These are phyloP conservation scores for Cajanus cajan DNA, from an alignment of 306 rosid species.

Conservation along the genomic window DNA sequence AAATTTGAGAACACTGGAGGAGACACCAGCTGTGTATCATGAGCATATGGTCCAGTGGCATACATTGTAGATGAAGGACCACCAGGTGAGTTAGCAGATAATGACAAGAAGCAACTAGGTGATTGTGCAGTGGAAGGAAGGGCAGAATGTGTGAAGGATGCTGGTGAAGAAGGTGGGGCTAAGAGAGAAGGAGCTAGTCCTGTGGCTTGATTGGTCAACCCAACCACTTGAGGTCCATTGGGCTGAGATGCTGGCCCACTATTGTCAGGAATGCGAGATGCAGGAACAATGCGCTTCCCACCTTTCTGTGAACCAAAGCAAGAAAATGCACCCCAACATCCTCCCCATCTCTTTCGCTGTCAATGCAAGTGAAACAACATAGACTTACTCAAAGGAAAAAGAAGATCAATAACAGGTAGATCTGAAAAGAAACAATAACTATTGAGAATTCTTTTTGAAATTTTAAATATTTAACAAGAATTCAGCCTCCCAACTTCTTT, in stretches of 20 bases:
- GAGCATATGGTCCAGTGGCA: conserved; percentile 98
- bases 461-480: neutral
- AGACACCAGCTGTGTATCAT: conserved; percentile 88
- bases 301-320: conserved; percentile 91
- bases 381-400: conserved; percentile 23
- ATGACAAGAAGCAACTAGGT: conserved; percentile 77
- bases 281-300: conserved; percentile 93
- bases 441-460: neutral
- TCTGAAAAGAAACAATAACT: conserved; percentile 15
- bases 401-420: conserved; percentile 22
- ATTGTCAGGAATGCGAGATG: conserved; percentile 78
- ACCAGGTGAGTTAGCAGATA: conserved; percentile 96
- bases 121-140: conserved; percentile 95
- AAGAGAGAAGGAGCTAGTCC: conserved; percentile 82
- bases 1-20: conserved; percentile 98
- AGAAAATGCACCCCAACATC: conserved; percentile 88
- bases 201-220: conserved; percentile 72
- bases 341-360: conserved; percentile 99
- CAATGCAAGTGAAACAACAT: conserved; percentile 34
- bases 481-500: neutral
- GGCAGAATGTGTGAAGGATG: conserved; percentile 90
- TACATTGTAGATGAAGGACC: conserved; percentile 89
- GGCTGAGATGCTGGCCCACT: conserved; percentile 69
- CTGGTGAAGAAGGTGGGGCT: conserved; percentile 99
- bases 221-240: conserved; percentile 77